phyloP scores from a whole-genome alignment of 139 green algal species.

The Axilococcus clingmanii region DNA sequence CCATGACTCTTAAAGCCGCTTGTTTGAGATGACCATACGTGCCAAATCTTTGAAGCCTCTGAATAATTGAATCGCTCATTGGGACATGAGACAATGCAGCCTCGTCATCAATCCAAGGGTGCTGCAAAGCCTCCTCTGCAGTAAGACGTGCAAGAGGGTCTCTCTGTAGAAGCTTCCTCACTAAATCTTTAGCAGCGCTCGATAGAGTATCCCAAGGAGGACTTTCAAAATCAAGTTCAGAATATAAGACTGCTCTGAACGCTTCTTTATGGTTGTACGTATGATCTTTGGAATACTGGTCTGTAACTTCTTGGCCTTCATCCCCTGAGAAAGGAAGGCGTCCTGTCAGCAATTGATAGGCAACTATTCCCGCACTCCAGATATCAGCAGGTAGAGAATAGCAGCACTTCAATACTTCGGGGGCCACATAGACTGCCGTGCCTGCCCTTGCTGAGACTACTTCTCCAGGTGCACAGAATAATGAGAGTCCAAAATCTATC shows the following conservation, averaged over 20 bases:
- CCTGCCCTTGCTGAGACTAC: constrained; percentile 26
- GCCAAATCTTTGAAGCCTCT: constrained; percentile 70
- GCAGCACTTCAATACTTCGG: constrained; percentile 52
- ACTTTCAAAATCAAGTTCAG: constrained; percentile 53
- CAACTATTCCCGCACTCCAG: constrained; percentile 56
- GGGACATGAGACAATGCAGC: constrained; percentile 3
- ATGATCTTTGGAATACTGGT: constrained; percentile 34
- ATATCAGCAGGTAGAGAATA: constrained; percentile 59
- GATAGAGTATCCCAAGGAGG: constrained; percentile 43
- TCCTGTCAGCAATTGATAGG: constrained; percentile 55
- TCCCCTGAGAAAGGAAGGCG: constrained; percentile 54
- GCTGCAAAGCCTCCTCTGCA: constrained; percentile 45
- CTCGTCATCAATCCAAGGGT: constrained; percentile 44
- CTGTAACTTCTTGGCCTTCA: constrained; percentile 39
- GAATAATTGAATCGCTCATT: constrained; percentile 49
- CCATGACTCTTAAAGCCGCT: constrained; percentile 34
- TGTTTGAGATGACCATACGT: constrained; percentile 65
- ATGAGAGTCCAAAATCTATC: constrained; percentile 62
- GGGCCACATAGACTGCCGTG: constrained; percentile 41
- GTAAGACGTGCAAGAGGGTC: constrained; percentile 47
- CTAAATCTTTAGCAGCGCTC: constrained; percentile 14
- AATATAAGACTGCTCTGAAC: constrained; percentile 56
- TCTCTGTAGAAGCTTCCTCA: constrained; percentile 39
- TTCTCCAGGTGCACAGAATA: constrained; percentile 44
- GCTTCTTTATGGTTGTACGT: constrained; percentile 36